phyloP scores from a whole-genome alignment of 306 rosid genomes.

The Vigna trinervia region DNA sequence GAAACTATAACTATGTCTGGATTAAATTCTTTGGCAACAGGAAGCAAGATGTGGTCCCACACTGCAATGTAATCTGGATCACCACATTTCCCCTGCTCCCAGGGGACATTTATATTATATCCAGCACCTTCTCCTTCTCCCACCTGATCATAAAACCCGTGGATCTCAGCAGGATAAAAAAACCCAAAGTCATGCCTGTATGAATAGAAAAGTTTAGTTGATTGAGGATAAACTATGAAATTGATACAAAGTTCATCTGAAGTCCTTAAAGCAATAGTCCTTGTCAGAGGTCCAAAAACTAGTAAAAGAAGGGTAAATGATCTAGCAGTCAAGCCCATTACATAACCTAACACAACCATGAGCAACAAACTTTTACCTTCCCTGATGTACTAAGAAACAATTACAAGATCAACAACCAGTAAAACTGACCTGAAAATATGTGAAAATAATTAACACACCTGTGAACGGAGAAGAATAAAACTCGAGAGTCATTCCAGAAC shows the following conservation, averaged over 20 bases:
- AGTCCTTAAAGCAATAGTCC: constrained; percentile 5
- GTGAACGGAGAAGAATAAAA: constrained; percentile 95
- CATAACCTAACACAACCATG: constrained; percentile 1
- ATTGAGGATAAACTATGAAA: constrained; percentile 33
- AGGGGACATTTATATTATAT: constrained; percentile 90
- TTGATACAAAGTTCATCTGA: constrained; percentile 24
- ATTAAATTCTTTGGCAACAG: constrained; percentile 81
- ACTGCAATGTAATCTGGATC: constrained; percentile 94
- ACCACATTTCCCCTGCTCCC: constrained; percentile 93
- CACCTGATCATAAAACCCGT: constrained; percentile 78
- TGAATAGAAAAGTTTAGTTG: constrained; percentile 38
- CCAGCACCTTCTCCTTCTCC: constrained; percentile 92
- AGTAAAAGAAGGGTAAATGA: constrained; percentile 17
- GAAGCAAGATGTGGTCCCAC: constrained; percentile 94
- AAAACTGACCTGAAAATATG: constrained; percentile 15
- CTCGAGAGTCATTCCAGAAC: constrained; percentile 88
- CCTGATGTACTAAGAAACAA: constrained; percentile 1
- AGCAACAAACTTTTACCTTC: neutral
- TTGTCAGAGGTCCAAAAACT: neutral
- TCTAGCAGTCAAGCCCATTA: constrained; percentile 6
- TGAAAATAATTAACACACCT: constrained; percentile 56
- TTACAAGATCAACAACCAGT: constrained; percentile 11
- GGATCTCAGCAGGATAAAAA: constrained; percentile 79
- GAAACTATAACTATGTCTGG: constrained; percentile 86
- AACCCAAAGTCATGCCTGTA: constrained; percentile 89